Base-by-base conservation (phyloP, 768 basidiomycete species). In the Mycena vulgaris region DNA sequence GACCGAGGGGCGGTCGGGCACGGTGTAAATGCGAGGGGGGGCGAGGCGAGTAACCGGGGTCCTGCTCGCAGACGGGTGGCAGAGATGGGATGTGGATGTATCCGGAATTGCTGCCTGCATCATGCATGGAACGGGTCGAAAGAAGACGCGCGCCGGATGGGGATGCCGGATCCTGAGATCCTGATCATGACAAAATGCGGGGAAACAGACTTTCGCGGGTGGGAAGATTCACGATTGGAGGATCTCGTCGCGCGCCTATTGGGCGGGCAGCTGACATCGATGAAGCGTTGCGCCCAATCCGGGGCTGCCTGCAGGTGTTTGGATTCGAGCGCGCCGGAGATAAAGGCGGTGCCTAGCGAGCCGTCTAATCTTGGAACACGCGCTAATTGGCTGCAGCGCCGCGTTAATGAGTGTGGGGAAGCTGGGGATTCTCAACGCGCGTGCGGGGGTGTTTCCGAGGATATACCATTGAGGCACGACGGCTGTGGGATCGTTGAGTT, bases 151-250 rank as follows among this genome's bases (percentile, higher is more conserved):
- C 16, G n/a, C 60, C 39, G 56, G 37, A 63, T 58, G 66, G 65
- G 61, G 66, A 67, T 53, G 42, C 31, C 62, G 64, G 68, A 69
- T 69, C 63, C 63, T 61, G 27, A 47, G 27, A 31, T 28, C 28
- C n/a, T n/a, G n/a, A n/a, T n/a, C n/a, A n/a, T n/a, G n/a, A n/a
- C n/a, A n/a, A 17, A 33, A 27, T 73, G 71, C 68, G 71, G 71
- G 71, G 71, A 72, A 72, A 72, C 71, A 73, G 59, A 63, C 59
- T 73, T 73, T 57, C 14, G 42, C 28, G 48, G 30, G 53, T 63
- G 62, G 28, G 66, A 56, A 52, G 11, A 27, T 14, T 14, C 10
- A 14, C 21, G 2, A 11, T n/a, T n/a, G n/a, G 70, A 52, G 25
- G 39, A 48, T 58, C 70, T 40, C 28, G 21, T 45, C 30, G 47